Evolutionary conservation across 2,329 filamentous ascomycete species (phyloP), one percentile per base, ranked within the genome.

Genomic region (Arthrobotrys sphaeroides): DNA sequence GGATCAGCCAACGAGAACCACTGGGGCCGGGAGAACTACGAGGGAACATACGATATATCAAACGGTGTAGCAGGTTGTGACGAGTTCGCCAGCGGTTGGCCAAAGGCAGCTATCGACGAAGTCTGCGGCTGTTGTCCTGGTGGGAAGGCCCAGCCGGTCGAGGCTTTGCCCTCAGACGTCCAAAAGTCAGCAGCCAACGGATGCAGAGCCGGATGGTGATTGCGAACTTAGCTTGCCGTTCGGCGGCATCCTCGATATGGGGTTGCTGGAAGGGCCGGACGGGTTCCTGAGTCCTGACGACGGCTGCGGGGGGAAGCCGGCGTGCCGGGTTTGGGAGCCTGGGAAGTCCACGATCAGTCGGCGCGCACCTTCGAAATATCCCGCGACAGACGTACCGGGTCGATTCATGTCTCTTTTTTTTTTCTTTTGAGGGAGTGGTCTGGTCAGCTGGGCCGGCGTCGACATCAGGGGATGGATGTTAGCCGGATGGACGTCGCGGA

Each of bases 341-440:
- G 64, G 16, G 42, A 26, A 33, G 40, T 55, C 36, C 16, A 43
- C 31, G 38, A 60, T 75, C 49, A 75, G 72, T 26, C 26, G 49
- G 33, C 38, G 6, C 49, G n/a, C n/a, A n/a, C n/a, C n/a, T n/a
- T n/a, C n/a, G n/a, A n/a, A n/a, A n/a, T n/a, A n/a, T n/a, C n/a
- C n/a, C n/a, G n/a, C n/a, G n/a, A 16, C 18, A 38, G 18, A 60
- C 70, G 36, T 75, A 75, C 72, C 60, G 47, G 72, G 72, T 62
- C 72, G 72, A 65, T 75, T 75, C 72, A 75, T 75, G 55, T 20
- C n/a, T n/a, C n/a, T n/a, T n/a, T n/a, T n/a, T n/a, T n/a, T n/a
- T n/a, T n/a, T n/a, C n/a, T n/a, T 69, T 10, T 28, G 24, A n/a
- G 26, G 4, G 2, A 22, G 26, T 36, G 24, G 22, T 22, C 36